Evolutionary conservation across 164 flowering plant genomes (phyloP).

Genomic region (Umbellularia californica): DNA sequence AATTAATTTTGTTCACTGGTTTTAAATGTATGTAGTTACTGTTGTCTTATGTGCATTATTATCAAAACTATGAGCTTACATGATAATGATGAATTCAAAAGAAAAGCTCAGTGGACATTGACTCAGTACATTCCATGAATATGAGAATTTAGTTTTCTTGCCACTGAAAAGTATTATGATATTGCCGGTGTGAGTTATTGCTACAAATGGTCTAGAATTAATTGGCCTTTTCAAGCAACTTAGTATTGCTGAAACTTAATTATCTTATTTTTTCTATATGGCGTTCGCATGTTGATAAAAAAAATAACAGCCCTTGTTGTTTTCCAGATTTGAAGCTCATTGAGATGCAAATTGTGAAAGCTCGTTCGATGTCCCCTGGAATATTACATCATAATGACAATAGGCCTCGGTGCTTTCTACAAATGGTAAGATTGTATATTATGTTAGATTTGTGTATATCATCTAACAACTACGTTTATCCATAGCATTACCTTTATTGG

Average conservation of each 20-base stretch:
- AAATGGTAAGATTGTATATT: constrained; percentile 48
- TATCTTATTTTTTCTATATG: too few species aligned
- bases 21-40: not conserved
- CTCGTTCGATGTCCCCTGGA: constrained; percentile 60
- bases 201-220: not conserved
- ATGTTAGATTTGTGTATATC: not conserved
- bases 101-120: not conserved
- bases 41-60: not conserved
- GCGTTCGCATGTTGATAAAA: too few species aligned
- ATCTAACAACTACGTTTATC: too few species aligned
- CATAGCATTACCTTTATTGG: too few species aligned
- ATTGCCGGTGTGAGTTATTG: not conserved
- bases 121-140: not conserved
- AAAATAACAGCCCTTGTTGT: not conserved
- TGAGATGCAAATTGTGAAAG: constrained; percentile 48
- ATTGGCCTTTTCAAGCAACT: not conserved
- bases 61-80: too few species aligned
- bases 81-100: too few species aligned
- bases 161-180: not conserved
- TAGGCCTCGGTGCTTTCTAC: constrained; percentile 67
- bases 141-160: not conserved
- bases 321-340: constrained; percentile 46
- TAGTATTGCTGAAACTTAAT: too few species aligned
- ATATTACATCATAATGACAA: constrained; percentile 37
- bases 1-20: not conserved